Base-by-base conservation (phyloP, 768 basidiomycete genomes). In the Termitomyces sp. region DNA sequence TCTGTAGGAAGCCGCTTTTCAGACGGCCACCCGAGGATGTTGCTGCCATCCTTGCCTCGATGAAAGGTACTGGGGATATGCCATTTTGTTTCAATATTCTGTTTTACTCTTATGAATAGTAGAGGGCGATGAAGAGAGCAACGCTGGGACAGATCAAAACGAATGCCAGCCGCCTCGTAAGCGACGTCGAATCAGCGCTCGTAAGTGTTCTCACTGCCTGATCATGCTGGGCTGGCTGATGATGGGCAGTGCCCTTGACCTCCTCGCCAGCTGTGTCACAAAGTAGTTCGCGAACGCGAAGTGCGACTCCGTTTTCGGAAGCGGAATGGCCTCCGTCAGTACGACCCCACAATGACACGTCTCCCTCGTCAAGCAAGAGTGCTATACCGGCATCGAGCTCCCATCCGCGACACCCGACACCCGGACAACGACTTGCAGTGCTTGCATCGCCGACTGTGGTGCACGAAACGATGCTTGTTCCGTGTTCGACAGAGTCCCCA, bases 371-470 rank as follows among this genome's bases (percentile, higher is more conserved):
- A 6, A 56, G 25, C 48, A 20, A 47, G 12, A 12, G 38, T 49
- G 29, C 25, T 25, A 25, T 25, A 25, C 25, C 25, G 25, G 25
- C 25, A 25, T 55, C 59, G 20, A 59, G 67, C 20, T 72, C 72
- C 32, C 68, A 66, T 14, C 65, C 71, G 51, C 62, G 55, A 5
- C 60, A 71, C 15, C 76, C 77, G 29, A 78, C 76, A 25, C 76
- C 76, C 46, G 76, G 71, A 5, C 76, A 77, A 56, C 69, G 70
- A 57, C 58, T 59, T 56, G 25, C 25, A 25, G 25, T 25, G 25
- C 25, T 25, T 25, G 25, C 25, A 25, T 25, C 25, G 25, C 25
- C 49, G 46, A 42, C 60, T 12, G 31, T 50, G 17, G 64, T 55
- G 29, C 47, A 58, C 7, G 68, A 68, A 43, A 66, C 66, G 1